Base-by-base conservation (phyloP, 2,329 filamentous ascomycete genomes). In the Neurospora sp. region DNA sequence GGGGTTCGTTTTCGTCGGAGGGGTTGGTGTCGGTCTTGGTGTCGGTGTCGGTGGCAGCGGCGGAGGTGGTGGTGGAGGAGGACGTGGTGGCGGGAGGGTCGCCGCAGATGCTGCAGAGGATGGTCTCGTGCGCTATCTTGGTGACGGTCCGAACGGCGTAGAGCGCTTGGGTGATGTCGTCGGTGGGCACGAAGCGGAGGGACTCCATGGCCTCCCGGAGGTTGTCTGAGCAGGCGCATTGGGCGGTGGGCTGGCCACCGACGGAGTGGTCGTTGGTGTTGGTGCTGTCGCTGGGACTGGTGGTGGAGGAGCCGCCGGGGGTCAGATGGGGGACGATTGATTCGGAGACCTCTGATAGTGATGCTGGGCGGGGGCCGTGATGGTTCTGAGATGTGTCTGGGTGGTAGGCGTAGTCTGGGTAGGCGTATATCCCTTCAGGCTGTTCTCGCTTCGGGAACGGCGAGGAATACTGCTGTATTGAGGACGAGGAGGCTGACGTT, bases 191-290 rank as follows among this genome's bases (percentile, higher is more conserved):
- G 52, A 79, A 79, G 67, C 82, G 81, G 71, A 88, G 81, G 23
- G 83, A 82, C 70, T 84, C 81, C 3, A 88, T 79, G 4, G 85
- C 82, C 5, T 84, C 80, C 74, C 84, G 86, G 15, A 88, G 80
- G 15, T 78, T 80, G 0, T 83, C 81, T 0, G 85, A 81, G 71
- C 86, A 88, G 69, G 79, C 76, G 71, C 86, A 88, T 17, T 69
- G 4, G 67, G 62, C 17, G 70, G 73, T 5, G 62, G 68, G 68
- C 11, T 66, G 39, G n/a, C 23, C 23, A 19, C 69, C 69, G 41
- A 10, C 17, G 2, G 52, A 23, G 8, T 52, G 66, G 3, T 71
- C 33, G 12, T 72, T 46, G 38, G 71, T 39, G 28, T 69, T 23
- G 4, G 70, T 67, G 69, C 67, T 65, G 71, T 68, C 3, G 69